Evolutionary conservation across 2,329 filamentous ascomycete species (phyloP).

Genomic region (Dactylellina leptospora): DNA sequence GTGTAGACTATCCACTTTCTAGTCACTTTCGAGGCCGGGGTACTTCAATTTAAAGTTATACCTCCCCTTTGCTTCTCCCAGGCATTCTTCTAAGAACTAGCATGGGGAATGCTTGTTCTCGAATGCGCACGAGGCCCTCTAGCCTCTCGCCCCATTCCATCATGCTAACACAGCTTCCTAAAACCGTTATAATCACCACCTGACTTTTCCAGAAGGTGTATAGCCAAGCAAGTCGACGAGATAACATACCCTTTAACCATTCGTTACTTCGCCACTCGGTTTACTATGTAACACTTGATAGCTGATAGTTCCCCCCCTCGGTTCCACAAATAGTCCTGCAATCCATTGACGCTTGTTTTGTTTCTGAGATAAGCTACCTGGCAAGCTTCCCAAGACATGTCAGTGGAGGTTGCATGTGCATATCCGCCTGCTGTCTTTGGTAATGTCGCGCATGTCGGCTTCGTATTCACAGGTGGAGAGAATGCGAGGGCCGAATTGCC

Average conservation of each 20-base stretch:
- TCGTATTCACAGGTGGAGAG: neutral
- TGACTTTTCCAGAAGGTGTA: constrained; percentile 52
- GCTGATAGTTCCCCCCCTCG: constrained; percentile 26
- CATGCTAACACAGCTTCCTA: constrained; percentile 21
- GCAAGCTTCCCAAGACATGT: constrained; percentile 18
- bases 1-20: no score
- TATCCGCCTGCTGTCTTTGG: constrained; percentile 26
- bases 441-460: neutral
- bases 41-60: neutral
- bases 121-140: constrained; percentile 11
- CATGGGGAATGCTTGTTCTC: constrained; percentile 21
- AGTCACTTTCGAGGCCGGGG: no score
- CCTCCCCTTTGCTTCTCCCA: constrained; percentile 11
- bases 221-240: constrained; percentile 4
- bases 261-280: constrained; percentile 23
- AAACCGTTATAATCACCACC: constrained; percentile 31
- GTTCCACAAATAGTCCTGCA: constrained; percentile 44
- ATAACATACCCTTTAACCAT: constrained; percentile 3
- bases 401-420: neutral
- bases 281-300: constrained; percentile 20
- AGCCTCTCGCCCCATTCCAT: neutral
- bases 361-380: constrained; percentile 29
- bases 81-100: constrained; percentile 8
- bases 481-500: constrained; percentile 7
- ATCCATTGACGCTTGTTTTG: neutral